These are phyloP conservation scores for Lyophyllum shimeji DNA, from an alignment of 768 basidiomycete genomes.

Conservation along the genomic window DNA sequence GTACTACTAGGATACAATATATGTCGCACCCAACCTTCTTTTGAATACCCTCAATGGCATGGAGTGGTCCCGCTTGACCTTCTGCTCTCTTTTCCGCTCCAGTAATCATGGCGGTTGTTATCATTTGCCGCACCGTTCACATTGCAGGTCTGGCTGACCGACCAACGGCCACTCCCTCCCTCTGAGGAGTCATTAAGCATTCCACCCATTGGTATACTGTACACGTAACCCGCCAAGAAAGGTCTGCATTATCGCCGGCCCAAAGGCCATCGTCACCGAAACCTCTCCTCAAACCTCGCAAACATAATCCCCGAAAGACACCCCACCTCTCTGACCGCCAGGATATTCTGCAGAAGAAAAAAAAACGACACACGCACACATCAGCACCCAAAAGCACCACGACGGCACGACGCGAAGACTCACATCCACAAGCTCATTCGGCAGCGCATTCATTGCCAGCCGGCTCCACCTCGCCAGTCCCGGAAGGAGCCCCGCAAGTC, in stretches of 20 bases:
- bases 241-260: too few species aligned
- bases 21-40: too few species aligned
- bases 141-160: background rate
- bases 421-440: conserved; percentile 85
- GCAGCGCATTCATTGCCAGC: conserved; percentile 61
- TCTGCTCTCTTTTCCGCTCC: too few species aligned
- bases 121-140: background rate
- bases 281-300: conserved; percentile 57
- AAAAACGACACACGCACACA: background rate
- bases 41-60: too few species aligned
- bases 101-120: too few species aligned
- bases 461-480: conserved; percentile 79
- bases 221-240: background rate
- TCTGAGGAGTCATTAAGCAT: background rate
- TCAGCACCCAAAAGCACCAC: background rate
- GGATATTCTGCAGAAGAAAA: conserved; percentile 45
- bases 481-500: conserved; percentile 80
- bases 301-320: conserved; percentile 75
- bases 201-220: background rate
- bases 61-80: too few species aligned
- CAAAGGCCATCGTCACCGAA: background rate
- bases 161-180: too few species aligned
- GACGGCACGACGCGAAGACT: conserved; percentile 29
- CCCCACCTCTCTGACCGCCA: conserved; percentile 60
- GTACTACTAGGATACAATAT: too few species aligned